Evolutionary conservation across 108 stramenopile genomes (phyloP).

Genomic region (Pseudonitzschia multiseries): DNA sequence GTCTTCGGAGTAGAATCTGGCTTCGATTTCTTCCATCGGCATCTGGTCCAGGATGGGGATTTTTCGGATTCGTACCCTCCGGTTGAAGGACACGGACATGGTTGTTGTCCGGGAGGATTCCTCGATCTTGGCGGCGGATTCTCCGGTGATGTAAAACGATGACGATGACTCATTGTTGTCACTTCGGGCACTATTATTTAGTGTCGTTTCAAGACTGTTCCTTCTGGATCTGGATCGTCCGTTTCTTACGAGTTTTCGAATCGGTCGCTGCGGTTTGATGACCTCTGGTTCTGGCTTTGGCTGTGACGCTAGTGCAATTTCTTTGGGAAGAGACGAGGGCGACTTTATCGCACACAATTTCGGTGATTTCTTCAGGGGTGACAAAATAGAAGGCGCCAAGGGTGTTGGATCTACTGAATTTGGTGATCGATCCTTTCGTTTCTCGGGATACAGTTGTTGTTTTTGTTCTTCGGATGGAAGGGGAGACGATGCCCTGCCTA

Average conservation of each 20-base stretch:
- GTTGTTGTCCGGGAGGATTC: background rate
- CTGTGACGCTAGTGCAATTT: background rate
- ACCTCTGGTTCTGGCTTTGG: background rate
- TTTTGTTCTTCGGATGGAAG: no score
- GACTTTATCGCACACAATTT: no score
- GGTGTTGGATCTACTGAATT: no score
- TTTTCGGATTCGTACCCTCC: background rate
- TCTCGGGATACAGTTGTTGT: no score
- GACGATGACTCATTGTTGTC: background rate
- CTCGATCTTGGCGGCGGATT: background rate
- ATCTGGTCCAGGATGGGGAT: background rate
- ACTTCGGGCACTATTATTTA: background rate
- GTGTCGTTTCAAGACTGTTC: no score
- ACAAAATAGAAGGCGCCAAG: no score
- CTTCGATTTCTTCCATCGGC: background rate
- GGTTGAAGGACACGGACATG: background rate
- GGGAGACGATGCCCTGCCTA: no score
- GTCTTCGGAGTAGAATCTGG: background rate
- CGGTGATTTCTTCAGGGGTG: no score
- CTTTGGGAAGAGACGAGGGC: background rate
- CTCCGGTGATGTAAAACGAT: background rate
- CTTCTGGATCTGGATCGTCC: no score
- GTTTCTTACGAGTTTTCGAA: background rate
- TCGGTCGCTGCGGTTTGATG: background rate
- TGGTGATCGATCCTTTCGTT: no score